phyloP scores from a whole-genome alignment of 495 filamentous ascomycete genomes.

The Xylaria venustula region DNA sequence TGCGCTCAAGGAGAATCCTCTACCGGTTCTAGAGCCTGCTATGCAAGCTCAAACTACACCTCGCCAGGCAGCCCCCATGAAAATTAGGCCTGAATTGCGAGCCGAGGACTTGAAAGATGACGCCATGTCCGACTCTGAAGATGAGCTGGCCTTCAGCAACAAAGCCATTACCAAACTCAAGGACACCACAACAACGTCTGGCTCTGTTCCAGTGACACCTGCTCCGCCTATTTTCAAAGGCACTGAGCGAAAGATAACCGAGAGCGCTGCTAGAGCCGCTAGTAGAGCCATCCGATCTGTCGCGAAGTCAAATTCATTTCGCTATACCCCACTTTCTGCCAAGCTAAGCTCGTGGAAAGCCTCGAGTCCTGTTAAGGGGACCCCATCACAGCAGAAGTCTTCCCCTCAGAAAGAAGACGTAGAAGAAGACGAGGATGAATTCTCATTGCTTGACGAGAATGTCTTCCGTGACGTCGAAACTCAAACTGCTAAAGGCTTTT shows the following conservation, averaged over 20 bases:
- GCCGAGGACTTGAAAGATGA: conserved; percentile 36
- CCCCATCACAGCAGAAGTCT: conserved; percentile 11
- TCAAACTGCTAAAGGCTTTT: conserved; percentile 47
- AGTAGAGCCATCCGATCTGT: conserved; percentile 29
- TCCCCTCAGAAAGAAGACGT: conserved; percentile 34
- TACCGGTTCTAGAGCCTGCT: conserved; percentile 13
- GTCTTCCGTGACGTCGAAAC: conserved; percentile 17
- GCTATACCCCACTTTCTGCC: conserved; percentile 61
- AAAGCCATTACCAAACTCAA: conserved; percentile 17
- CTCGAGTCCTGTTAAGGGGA: conserved; percentile 38
- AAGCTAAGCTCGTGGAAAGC: conserved; percentile 58
- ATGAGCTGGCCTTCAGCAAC: conserved; percentile 45
- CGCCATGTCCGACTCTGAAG: conserved; percentile 52
- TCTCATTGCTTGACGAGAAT: conserved; percentile 20
- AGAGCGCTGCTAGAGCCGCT: conserved; percentile 21
- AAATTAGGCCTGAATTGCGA: conserved; percentile 32
- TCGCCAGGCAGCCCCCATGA: conserved; percentile 29
- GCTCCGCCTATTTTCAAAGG: conserved; percentile 30
- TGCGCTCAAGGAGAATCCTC: conserved; percentile 28
- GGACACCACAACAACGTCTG: conserved; percentile 22
- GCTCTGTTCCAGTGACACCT: conserved; percentile 32
- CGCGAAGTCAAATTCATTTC: conserved; percentile 31
- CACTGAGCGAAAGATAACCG: conserved; percentile 21
- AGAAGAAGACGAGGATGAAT: conserved; percentile 34
- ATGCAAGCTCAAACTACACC: conserved; percentile 25